Percentiles rank a stretch among this genome's conserved stretches.
These are phyloP conservation scores for Stephanodiscus triporus DNA, from an alignment of 108 stramenopile genomes.

Conservation along the genomic window DNA sequence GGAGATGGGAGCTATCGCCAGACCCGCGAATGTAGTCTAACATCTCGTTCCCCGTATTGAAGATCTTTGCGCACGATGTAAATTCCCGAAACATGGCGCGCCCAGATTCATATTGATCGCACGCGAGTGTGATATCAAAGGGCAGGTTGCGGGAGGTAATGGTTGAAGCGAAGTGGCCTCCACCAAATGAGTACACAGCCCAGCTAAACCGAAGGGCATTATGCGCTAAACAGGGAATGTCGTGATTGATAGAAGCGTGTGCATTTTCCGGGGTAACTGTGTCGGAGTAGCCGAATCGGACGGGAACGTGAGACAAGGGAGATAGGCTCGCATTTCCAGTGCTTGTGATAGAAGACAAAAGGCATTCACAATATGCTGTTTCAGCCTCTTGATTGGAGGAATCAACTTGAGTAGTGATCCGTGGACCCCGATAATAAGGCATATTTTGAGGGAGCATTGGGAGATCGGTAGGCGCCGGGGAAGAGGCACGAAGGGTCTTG, in stretches of 20 bases:
- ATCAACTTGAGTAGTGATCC: not conserved
- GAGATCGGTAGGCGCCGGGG: not conserved
- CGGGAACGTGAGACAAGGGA: not conserved
- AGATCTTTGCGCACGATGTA: not conserved
- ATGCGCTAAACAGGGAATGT: not conserved
- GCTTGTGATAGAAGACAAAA: not conserved
- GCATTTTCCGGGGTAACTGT: not conserved
- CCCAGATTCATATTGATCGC: no score
- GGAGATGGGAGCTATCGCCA: no score
- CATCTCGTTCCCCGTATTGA: no score
- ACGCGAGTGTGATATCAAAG: not conserved
- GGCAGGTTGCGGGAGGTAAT: not conserved
- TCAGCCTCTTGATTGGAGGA: not conserved
- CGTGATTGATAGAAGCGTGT: not conserved
- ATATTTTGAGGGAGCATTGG: conserved; percentile 2
- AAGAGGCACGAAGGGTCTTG: no score
- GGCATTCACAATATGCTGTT: not conserved
- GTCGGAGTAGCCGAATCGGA: not conserved
- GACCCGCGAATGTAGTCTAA: no score
- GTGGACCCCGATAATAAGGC: not conserved
- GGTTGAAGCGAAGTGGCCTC: not conserved
- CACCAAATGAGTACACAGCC: no score
- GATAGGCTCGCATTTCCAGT: not conserved
- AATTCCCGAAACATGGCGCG: not conserved
- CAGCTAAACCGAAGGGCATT: not conserved